A percentile compares a stretch with the other conserved stretches of the same genome.
These are phyloP conservation scores for Lichtheimia corymbifera DNA, from an alignment of 371 early-diverging fungal genomes.

Conservation along the genomic window DNA sequence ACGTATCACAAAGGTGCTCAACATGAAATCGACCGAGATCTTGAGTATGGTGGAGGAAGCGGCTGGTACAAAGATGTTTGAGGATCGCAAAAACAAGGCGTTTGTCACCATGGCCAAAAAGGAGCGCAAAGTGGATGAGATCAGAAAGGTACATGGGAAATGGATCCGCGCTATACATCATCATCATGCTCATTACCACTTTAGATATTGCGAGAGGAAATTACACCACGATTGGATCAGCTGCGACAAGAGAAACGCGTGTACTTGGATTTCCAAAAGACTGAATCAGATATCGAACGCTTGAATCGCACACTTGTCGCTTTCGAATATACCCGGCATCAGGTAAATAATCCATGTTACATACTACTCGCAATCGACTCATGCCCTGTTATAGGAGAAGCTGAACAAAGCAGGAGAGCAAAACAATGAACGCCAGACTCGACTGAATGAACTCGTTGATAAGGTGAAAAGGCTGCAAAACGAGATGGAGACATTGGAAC, in stretches of 20 bases:
- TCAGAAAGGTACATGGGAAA: constrained; percentile 44
- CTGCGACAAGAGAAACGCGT: constrained; percentile 88
- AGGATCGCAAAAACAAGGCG: constrained; percentile 96
- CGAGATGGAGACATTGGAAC: constrained; percentile 50
- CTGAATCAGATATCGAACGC: constrained; percentile 85
- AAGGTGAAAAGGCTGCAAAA: constrained; percentile 33
- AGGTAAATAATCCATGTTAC: constrained; percentile 24
- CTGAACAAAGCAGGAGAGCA: constrained; percentile 44
- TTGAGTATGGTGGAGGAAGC: constrained; percentile 98
- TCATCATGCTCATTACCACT: neutral
- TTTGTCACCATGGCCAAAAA: constrained; percentile 93
- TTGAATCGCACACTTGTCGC: constrained; percentile 80
- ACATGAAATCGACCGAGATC: constrained; percentile 98
- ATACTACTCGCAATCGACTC: neutral
- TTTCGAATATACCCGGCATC: constrained; percentile 73
- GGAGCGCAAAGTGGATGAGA: constrained; percentile 94
- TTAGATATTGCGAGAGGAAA: constrained; percentile 85
- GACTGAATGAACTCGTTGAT: constrained; percentile 31
- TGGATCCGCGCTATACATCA: neutral
- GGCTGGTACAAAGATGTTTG: constrained; percentile 98
- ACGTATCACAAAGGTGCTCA: constrained; percentile 97
- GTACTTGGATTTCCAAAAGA: constrained; percentile 91
- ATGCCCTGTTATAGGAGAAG: constrained; percentile 21
- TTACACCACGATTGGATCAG: constrained; percentile 91
- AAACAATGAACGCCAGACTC: constrained; percentile 29